Evolutionary conservation across 106 monocot species (phyloP), one percentile per base, ranked within the genome.

Genomic region (Ottelia alismoides): DNA sequence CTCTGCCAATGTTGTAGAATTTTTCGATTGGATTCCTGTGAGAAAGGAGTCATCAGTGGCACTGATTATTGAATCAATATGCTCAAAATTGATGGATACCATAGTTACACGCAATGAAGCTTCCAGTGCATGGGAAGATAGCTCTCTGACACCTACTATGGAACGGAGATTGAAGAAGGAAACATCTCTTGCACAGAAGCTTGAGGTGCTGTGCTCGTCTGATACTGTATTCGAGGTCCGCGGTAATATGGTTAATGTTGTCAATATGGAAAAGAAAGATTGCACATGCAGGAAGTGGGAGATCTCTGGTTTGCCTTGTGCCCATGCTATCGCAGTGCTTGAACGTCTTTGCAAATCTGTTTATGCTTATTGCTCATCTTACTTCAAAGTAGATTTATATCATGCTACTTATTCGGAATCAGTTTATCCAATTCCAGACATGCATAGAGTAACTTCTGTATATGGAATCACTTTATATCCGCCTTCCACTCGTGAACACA

Each of bases 261-360:
- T 93, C 22, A 78, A 93, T 30, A 58, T 77, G 30, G 80, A 60
- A 21, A 75, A 22, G 1, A 77, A 79, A 70, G 77, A 83, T 23
- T 93, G 92, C 80, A 83, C 92, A 7, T 93, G 92, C 52, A 28
- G 77, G 9, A 72, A 83, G 55, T 93, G 92, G 92, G 83, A 87
- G 62, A 58, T 83, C 45, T 83, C 74, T n/a, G 92, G 92, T 22
- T 61, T 93, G 52, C 92, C 92, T 0, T 93, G 87, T 58, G 53
- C 45, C 10, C 92, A 93, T 70, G 87, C 80, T 16, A 46, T 87
- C 27, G 83, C 92, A 11, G 87, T 80, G 7, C 70, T 79, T 56
- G 80, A 80, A 52, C 71, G 79, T 2, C 51, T 83, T 2, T 65
- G 61, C 2, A 79, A 71, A 70, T 59, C 72, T 44, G 56, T 75